These are phyloP conservation scores for Alternaria alternata DNA, from an alignment of 2,329 filamentous ascomycete species.

Conservation along the genomic window DNA sequence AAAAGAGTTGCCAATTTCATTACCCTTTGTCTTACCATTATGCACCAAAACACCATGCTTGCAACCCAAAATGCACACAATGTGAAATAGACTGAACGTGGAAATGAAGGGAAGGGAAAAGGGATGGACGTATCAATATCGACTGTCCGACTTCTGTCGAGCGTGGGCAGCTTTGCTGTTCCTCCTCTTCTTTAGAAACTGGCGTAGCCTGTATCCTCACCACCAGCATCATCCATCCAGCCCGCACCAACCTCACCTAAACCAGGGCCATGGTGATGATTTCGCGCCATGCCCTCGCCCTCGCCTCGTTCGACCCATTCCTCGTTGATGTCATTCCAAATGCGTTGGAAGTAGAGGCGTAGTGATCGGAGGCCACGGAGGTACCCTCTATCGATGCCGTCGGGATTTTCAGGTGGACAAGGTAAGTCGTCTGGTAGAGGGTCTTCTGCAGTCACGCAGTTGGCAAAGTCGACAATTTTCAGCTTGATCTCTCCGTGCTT, in stretches of 20 bases:
- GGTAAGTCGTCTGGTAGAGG: slow-evolving; percentile 62
- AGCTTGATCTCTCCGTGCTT: slow-evolving; percentile 73
- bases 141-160: background rate
- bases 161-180: background rate
- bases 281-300: slow-evolving; percentile 50
- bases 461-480: slow-evolving; percentile 98
- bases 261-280: slow-evolving; percentile 44
- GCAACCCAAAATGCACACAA: background rate
- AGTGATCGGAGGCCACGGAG: slow-evolving; percentile 82
- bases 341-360: slow-evolving; percentile 83
- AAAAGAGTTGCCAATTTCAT: slow-evolving; percentile 16
- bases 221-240: slow-evolving; percentile 46
- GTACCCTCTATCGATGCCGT: slow-evolving; percentile 87
- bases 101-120: background rate
- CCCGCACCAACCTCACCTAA: slow-evolving; percentile 41
- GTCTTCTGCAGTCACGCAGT: slow-evolving; percentile 91
- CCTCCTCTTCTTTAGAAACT: slow-evolving; percentile 37
- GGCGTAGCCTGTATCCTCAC: slow-evolving; percentile 49
- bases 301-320: slow-evolving; percentile 56
- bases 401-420: slow-evolving; percentile 83
- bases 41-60: slow-evolving; percentile 18
- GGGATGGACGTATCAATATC: background rate
- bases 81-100: background rate
- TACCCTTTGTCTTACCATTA: slow-evolving; percentile 16
- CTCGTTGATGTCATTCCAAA: slow-evolving; percentile 76